Conservation (phyloP, 1,284 basidiomycete species). For the Trichosporon asahii region DNA sequence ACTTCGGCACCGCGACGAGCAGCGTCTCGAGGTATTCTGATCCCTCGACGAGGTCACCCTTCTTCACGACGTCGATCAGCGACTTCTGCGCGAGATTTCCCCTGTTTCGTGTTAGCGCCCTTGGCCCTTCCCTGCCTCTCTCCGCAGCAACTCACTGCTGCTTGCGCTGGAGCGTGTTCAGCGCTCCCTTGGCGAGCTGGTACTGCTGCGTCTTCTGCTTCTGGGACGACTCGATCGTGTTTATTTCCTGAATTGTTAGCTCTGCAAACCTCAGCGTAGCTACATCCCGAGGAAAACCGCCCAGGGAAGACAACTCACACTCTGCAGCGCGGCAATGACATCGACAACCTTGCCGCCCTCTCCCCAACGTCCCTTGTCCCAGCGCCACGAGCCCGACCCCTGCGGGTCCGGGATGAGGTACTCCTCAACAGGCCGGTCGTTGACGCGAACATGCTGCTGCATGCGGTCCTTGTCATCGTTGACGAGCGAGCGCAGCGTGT, state of each 20-base stretch:
- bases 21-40: conserved; percentile 94
- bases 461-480: conserved; percentile 84
- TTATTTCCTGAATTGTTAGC: conserved; percentile 66
- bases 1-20: conserved; percentile 93
- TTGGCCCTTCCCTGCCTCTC: conserved; percentile 13
- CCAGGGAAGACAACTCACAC: background rate
- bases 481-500: conserved; percentile 84
- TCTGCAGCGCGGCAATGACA: conserved; percentile 63
- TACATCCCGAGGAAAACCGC: background rate
- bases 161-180: conserved; percentile 92
- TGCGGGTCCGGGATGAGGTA: conserved; percentile 58
- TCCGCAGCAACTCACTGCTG: conserved; percentile 63
- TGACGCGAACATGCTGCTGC: conserved; percentile 69
- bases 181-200: conserved; percentile 87
- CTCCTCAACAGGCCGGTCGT: conserved; percentile 75
- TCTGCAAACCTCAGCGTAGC: background rate
- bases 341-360: conserved; percentile 73
- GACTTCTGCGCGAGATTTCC: conserved; percentile 90
- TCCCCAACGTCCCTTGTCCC: conserved; percentile 86
- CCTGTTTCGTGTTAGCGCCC: conserved; percentile 54
- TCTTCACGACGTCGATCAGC: conserved; percentile 77
- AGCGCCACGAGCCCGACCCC: conserved; percentile 58
- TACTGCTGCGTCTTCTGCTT: conserved; percentile 88
- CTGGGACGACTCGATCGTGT: conserved; percentile 81
- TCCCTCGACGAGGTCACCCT: conserved; percentile 68